phyloP scores from a whole-genome alignment of 2,329 filamentous ascomycete species.

The Fusarium sp. region DNA sequence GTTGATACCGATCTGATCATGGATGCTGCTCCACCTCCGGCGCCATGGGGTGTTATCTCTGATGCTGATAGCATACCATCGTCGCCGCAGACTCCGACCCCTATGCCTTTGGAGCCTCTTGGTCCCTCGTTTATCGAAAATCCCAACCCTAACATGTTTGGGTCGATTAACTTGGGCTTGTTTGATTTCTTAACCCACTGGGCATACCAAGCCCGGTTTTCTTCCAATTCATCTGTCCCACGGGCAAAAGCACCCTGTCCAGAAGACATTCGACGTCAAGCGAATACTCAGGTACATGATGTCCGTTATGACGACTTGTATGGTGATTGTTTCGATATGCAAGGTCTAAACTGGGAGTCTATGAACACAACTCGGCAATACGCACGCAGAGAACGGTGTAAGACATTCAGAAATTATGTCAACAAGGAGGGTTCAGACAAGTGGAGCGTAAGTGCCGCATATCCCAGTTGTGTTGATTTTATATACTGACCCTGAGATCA shows the following conservation, averaged over 20 bases:
- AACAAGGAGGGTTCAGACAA: constrained; percentile 64
- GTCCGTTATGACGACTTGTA: constrained; percentile 61
- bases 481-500: constrained; percentile 25
- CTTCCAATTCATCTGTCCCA: constrained; percentile 34
- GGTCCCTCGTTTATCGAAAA: constrained; percentile 49
- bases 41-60: constrained; percentile 24
- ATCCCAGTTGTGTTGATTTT: not conserved
- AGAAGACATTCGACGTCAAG: constrained; percentile 53
- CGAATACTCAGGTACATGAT: constrained; percentile 34
- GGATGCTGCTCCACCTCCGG: constrained; percentile 35
- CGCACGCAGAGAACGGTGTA: constrained; percentile 62
- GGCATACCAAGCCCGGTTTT: constrained; percentile 54
- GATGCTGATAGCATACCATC: not conserved
- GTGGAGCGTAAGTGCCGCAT: constrained; percentile 60
- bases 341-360: constrained; percentile 69
- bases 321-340: constrained; percentile 70
- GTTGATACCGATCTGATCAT: constrained; percentile 28
- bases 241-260: constrained; percentile 48
- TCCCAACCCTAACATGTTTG: constrained; percentile 56
- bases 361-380: constrained; percentile 64
- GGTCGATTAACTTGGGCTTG: constrained; percentile 64
- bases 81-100: constrained; percentile 9
- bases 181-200: constrained; percentile 65
- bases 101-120: constrained; percentile 4
- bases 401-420: constrained; percentile 70